A percentile compares a stretch with the other conserved stretches of the same genome.
Conservation (phyloP, 2,329 filamentous ascomycete species). For the Sphaerulina vaccinii region DNA sequence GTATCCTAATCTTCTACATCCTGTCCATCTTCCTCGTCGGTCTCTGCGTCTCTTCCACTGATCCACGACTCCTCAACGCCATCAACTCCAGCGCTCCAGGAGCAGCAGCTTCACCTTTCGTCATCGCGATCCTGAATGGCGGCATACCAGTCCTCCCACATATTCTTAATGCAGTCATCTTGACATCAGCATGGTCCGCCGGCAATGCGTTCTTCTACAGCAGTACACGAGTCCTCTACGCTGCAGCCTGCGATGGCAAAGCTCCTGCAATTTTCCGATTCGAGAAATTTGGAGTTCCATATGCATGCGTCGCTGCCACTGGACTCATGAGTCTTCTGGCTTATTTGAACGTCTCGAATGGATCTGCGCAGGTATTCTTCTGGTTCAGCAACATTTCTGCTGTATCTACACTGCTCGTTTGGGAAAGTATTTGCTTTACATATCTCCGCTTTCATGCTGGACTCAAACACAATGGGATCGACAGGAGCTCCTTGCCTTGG, state of each 20-base stretch:
- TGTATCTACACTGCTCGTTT: constrained; percentile 65
- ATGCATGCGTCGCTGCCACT: constrained; percentile 45
- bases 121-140: constrained; percentile 61
- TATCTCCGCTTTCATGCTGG: constrained; percentile 63
- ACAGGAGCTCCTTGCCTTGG: constrained; percentile 60
- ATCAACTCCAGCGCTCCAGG: constrained; percentile 34
- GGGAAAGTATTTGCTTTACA: constrained; percentile 62
- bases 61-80: constrained; percentile 35
- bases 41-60: constrained; percentile 43
- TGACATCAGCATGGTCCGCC: constrained; percentile 62
- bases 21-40: constrained; percentile 41
- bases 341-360: constrained; percentile 64
- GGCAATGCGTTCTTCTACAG: constrained; percentile 58
- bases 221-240: constrained; percentile 53
- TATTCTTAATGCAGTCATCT: constrained; percentile 67
- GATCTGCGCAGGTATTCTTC: constrained; percentile 62
- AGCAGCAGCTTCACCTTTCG: constrained; percentile 51
- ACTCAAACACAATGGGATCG: constrained; percentile 53
- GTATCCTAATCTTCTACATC: constrained; percentile 46
- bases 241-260: constrained; percentile 62
- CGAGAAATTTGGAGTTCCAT: constrained; percentile 52
- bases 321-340: constrained; percentile 45
- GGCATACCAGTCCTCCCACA: constrained; percentile 62
- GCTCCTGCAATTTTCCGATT: constrained; percentile 60
- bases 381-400: constrained; percentile 67